These are phyloP conservation scores for Calocybe gangraenosa DNA, from an alignment of 768 basidiomycete species.

Conservation along the genomic window DNA sequence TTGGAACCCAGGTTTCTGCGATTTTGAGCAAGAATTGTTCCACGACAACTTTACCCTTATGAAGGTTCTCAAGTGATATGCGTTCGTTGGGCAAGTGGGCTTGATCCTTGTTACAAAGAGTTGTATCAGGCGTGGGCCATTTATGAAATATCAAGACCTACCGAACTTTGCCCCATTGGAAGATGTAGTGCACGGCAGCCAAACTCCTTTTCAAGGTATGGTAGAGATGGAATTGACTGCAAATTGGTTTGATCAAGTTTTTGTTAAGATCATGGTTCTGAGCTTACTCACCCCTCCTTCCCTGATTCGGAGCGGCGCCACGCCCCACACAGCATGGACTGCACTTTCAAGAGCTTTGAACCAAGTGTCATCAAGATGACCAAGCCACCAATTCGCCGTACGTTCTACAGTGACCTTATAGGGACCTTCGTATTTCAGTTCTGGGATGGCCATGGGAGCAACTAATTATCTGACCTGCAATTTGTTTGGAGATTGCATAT, in stretches of 20 bases:
- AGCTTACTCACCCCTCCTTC: constrained; percentile 77
- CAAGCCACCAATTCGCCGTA: constrained; percentile 95
- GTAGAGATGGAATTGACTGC: constrained; percentile 91
- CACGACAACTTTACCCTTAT: constrained; percentile 70
- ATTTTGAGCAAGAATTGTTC: constrained; percentile 67
- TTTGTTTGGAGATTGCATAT: constrained; percentile 62
- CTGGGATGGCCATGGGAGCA: no score
- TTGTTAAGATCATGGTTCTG: background rate
- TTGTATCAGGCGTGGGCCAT: constrained; percentile 1
- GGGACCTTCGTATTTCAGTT: no score
- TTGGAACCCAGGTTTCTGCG: constrained; percentile 25
- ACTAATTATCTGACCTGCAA: constrained; percentile 48
- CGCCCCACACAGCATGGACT: constrained; percentile 83
- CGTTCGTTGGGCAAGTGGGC: constrained; percentile 94
- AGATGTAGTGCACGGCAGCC: constrained; percentile 87
- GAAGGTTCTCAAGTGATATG: constrained; percentile 79
- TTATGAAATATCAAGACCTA: constrained; percentile 30
- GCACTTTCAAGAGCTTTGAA: constrained; percentile 83
- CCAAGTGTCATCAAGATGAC: constrained; percentile 79
- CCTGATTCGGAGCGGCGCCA: constrained; percentile 80
- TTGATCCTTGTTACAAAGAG: constrained; percentile 56
- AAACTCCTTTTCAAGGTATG: constrained; percentile 91
- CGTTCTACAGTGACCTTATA: constrained; percentile 72
- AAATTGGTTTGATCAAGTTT: constrained; percentile 5
- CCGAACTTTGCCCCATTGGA: constrained; percentile 90